Conservation (phyloP, 768 basidiomycete species). For the Boletus eberwhitei region DNA sequence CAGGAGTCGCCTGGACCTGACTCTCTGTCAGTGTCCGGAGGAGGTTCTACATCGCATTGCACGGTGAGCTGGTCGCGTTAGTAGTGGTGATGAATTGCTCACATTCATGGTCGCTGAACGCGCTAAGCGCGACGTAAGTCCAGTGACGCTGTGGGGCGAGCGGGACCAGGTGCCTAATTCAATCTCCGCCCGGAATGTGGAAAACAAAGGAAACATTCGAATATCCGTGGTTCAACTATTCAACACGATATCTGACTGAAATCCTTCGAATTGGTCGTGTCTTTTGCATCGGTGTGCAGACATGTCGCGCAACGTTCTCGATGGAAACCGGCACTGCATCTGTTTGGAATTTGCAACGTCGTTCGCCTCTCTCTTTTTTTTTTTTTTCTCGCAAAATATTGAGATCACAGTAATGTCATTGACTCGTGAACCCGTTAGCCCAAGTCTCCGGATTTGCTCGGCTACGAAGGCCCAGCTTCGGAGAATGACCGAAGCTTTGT, state of each 20-base stretch:
- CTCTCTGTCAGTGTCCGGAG: slow-evolving; percentile 82
- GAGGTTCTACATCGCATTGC: slow-evolving; percentile 60
- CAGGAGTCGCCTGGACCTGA: slow-evolving; percentile 60
- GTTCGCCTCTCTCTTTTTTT: too few species aligned
- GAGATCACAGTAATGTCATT: neutral
- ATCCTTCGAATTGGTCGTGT: too few species aligned
- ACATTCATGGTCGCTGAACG: slow-evolving; percentile 29
- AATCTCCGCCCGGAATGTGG: slow-evolving; percentile 22
- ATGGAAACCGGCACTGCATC: neutral
- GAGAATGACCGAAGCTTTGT: neutral
- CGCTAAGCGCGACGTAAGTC: slow-evolving; percentile 26
- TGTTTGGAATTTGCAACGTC: neutral
- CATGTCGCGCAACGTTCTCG: too few species aligned
- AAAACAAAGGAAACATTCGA: neutral
- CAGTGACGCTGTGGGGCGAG: slow-evolving; percentile 32
- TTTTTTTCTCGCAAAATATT: neutral
- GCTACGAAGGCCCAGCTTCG: neutral
- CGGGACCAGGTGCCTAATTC: slow-evolving; percentile 30
- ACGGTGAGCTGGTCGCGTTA: neutral
- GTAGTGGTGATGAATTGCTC: neutral
- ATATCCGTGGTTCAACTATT: too few species aligned
- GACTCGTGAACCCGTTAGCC: neutral
- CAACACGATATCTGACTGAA: too few species aligned
- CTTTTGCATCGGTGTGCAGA: too few species aligned
- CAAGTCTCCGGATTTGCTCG: neutral